Evolutionary conservation across 495 filamentous ascomycete species (phyloP).

Genomic region (Penicillium dipodomyicola): DNA sequence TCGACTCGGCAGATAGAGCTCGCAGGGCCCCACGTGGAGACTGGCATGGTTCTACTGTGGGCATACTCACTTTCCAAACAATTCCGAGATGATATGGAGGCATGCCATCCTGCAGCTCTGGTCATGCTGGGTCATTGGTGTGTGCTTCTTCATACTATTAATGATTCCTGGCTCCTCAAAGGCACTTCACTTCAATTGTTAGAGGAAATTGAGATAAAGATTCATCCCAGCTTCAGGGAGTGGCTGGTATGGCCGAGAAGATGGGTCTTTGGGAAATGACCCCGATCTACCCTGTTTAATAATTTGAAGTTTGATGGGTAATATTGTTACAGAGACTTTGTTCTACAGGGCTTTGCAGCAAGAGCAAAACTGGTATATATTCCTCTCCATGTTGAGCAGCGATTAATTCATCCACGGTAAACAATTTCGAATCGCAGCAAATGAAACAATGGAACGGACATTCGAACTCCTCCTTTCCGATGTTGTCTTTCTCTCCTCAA

Average conservation of each 20-base stretch:
- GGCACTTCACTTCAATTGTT: constrained; percentile 30
- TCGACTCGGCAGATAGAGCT: constrained; percentile 20
- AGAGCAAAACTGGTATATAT: background rate
- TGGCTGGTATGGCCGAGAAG: constrained; percentile 27
- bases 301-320: no score
- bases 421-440: background rate
- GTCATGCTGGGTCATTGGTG: constrained; percentile 43
- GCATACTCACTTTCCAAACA: constrained; percentile 42
- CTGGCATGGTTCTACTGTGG: constrained; percentile 31
- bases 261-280: constrained; percentile 17
- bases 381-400: background rate
- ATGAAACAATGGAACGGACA: no score
- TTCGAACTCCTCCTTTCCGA: no score
- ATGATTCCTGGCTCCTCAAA: constrained; percentile 41
- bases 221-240: constrained; percentile 18
- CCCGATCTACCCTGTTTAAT: background rate
- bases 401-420: background rate
- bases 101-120: constrained; percentile 48
- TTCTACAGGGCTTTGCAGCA: background rate
- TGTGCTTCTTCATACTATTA: constrained; percentile 37
- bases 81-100: constrained; percentile 45
- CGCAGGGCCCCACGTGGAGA: constrained; percentile 21
- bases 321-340: background rate
- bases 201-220: constrained; percentile 22
- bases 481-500: no score